Evolutionary conservation across 805 yeast genomes (phyloP).

Genomic region (Starmera pachycereana): DNA sequence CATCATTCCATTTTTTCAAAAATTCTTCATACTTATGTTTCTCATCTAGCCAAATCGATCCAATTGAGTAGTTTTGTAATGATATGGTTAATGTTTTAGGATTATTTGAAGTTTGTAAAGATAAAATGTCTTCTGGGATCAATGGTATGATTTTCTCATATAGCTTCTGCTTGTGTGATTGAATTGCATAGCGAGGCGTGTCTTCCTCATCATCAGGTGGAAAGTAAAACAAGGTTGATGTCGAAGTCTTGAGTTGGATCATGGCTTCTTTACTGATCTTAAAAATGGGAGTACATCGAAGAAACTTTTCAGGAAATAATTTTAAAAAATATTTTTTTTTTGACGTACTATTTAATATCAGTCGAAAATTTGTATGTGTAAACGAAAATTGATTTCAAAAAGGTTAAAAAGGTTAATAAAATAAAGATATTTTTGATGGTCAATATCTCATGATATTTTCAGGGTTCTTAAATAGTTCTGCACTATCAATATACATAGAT

Average conservation of each 20-base stretch:
- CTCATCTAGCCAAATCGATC: neutral
- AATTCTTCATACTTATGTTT: neutral
- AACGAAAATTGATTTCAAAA: too few species aligned
- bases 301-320: too few species aligned
- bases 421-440: too few species aligned
- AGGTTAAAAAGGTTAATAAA: too few species aligned
- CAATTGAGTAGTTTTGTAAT: neutral
- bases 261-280: neutral
- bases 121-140: slow-evolving; percentile 7
- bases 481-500: too few species aligned
- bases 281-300: too few species aligned
- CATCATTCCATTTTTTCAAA: neutral
- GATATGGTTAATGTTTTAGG: neutral
- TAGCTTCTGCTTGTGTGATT: neutral
- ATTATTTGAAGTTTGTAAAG: neutral
- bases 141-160: slow-evolving; percentile 10
- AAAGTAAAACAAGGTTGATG: slow-evolving; percentile 14
- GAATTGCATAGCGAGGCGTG: slow-evolving; percentile 18
- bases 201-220: slow-evolving; percentile 19
- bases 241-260: slow-evolving; percentile 11
- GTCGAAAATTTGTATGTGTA: too few species aligned
- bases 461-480: too few species aligned
- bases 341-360: too few species aligned
- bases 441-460: too few species aligned
- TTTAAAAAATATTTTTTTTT: too few species aligned